Evolutionary conservation across 2,329 filamentous ascomycete genomes (phyloP), one percentile per base, ranked within the genome.

Genomic region (Trichoderma pleuroti): DNA sequence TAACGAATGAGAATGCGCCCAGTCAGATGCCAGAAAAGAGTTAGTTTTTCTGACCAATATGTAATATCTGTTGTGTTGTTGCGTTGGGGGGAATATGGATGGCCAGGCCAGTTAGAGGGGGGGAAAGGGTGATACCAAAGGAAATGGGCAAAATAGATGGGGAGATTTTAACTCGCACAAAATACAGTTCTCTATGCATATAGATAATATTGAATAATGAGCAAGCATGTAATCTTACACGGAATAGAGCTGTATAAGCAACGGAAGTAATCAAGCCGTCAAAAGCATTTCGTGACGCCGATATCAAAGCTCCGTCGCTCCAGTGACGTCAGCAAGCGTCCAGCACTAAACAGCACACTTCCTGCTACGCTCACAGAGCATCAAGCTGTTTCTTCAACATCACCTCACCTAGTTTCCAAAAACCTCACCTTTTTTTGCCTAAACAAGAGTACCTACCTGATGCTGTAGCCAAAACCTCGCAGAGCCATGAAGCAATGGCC

Each of bases 1-100:
- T 89, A 28, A 90, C 88, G 56, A 86, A 88, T 70, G 87, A 88
- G 77, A 88, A 90, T 75, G 86, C 82, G 46, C 87, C 87, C 0
- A 87, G 86, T 62, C 82, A 83, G 60, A 81, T 86, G 73, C 82
- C 78, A 26, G 80, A 80, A 71, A 85, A 84, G 61, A 69, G 60
- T 28, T 71, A 66, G 64, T 4, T 49, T 30, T 16, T 2, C 7
- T 10, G 36, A 18, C 4, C 36, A 39, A 39, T 18, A 18, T 42
- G 9, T n/a, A 42, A 14, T 3, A n/a, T 60, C 32, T 46, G 16
- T 12, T 64, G 9, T 12, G 59, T 49, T 28, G 36, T 34, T 59
- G 26, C 49, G 59, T 59, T 8, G 28, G 18, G 9, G 18, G 5
- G 10, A n/a, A 39, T 6, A 18, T 11, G 30, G 30, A n/a, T 32